Evolutionary conservation across 176 grass and related monocot species (phyloP).

Genomic region (Hsuehochloa calcarea): DNA sequence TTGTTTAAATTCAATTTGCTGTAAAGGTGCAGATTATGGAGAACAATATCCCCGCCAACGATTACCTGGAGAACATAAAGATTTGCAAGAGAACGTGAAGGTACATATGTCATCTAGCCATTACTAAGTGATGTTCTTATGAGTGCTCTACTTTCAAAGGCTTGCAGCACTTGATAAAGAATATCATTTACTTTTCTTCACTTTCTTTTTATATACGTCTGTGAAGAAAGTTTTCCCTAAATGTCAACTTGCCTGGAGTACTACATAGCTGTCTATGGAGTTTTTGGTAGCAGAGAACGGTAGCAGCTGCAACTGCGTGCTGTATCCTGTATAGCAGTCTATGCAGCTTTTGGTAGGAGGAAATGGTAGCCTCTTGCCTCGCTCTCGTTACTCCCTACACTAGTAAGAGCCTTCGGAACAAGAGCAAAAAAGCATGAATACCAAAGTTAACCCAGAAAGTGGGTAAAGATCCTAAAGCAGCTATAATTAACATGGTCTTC

Average conservation of each 20-base stretch:
- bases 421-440: slow-evolving; percentile 16
- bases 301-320: neutral
- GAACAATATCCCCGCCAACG: slow-evolving; percentile 35
- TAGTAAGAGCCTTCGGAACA: slow-evolving; percentile 10
- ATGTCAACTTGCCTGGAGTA: slow-evolving; percentile 18
- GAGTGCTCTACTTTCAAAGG: slow-evolving; percentile 19
- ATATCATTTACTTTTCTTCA: neutral
- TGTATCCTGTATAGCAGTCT: neutral
- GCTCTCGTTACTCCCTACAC: neutral
- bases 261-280: neutral
- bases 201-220: slow-evolving; percentile 2
- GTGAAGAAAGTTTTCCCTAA: neutral
- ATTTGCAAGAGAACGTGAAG: slow-evolving; percentile 41
- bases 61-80: slow-evolving; percentile 27
- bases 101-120: slow-evolving; percentile 27
- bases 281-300: neutral
- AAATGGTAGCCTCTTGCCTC: slow-evolving; percentile 13
- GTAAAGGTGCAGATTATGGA: slow-evolving; percentile 46
- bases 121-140: neutral
- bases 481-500: slow-evolving; percentile 34
- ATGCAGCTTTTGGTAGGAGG: neutral
- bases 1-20: slow-evolving; percentile 20
- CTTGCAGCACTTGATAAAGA: neutral
- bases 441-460: slow-evolving; percentile 8
- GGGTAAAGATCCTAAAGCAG: slow-evolving; percentile 19